A percentile compares a stretch with the other conserved stretches of the same genome.
Conservation (phyloP, 331 rosid species). For the Malus hybrid region DNA sequence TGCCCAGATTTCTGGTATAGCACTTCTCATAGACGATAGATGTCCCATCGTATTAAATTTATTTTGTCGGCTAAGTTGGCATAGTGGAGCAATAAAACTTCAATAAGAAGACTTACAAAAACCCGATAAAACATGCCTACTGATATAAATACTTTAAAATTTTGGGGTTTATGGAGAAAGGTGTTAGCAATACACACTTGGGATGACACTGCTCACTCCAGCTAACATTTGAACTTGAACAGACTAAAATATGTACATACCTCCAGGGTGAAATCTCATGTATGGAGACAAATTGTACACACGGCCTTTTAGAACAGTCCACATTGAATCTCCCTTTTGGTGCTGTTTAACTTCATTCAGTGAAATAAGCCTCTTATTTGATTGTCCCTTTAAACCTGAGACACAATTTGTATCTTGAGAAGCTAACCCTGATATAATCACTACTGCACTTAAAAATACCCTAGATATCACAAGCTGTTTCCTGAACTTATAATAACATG, state of each 20-base stretch:
- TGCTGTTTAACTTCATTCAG: constrained; percentile 76
- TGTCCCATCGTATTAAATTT: background rate
- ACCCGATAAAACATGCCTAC: background rate
- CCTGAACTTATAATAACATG: background rate
- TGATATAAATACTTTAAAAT: background rate
- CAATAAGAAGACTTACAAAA: background rate
- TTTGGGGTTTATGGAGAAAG: background rate
- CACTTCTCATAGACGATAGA: background rate
- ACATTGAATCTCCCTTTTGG: constrained; percentile 71
- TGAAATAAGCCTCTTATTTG: constrained; percentile 76
- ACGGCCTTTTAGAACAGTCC: constrained; percentile 93
- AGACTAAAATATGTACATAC: constrained; percentile 35
- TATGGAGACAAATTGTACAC: constrained; percentile 86
- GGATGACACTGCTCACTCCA: background rate
- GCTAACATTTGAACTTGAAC: background rate
- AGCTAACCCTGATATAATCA: background rate
- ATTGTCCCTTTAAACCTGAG: constrained; percentile 80
- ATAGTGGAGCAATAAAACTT: background rate
- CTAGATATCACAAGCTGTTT: background rate
- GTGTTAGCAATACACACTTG: background rate
- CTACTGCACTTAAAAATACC: background rate
- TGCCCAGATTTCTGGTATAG: background rate
- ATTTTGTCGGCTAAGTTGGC: background rate
- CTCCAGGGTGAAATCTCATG: constrained; percentile 98
- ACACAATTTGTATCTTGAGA: constrained; percentile 14